These are phyloP conservation scores for Tuber aestivum DNA, from an alignment of 495 filamentous ascomycete species.

Conservation along the genomic window DNA sequence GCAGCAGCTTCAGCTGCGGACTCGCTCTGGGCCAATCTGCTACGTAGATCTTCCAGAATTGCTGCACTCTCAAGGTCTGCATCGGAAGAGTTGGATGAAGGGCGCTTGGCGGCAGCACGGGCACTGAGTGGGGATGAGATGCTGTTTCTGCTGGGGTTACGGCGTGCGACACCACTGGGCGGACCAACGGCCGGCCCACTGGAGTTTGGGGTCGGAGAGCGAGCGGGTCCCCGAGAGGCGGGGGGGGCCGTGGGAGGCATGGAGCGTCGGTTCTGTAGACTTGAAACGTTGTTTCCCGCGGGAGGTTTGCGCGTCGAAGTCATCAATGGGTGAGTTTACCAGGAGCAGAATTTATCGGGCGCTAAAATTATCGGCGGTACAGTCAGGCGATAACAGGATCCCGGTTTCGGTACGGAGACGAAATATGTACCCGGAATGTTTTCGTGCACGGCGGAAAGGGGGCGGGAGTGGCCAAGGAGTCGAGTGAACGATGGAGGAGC, in stretches of 20 bases:
- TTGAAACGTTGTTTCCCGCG: conserved; percentile 26
- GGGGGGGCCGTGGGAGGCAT: conserved; percentile 31
- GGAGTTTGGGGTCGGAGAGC: conserved; percentile 30
- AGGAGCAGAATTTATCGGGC: neutral
- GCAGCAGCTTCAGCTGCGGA: conserved; percentile 64
- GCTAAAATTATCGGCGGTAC: neutral
- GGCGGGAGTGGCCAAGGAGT: conserved; percentile 3
- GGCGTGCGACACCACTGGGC: conserved; percentile 16
- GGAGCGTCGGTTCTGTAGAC: conserved; percentile 36
- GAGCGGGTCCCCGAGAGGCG: conserved; percentile 20
- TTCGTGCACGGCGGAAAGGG: conserved; percentile 20
- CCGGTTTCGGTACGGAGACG: neutral
- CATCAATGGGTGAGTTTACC: conserved; percentile 10
- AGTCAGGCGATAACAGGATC: neutral
- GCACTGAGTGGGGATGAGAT: conserved; percentile 38
- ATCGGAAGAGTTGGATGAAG: conserved; percentile 29
- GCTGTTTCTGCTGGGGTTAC: conserved; percentile 31
- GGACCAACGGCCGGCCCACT: neutral
- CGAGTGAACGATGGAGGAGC: neutral
- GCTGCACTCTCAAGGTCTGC: conserved; percentile 58
- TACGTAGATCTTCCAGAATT: conserved; percentile 76
- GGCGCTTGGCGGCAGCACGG: conserved; percentile 35
- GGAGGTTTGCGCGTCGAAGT: conserved; percentile 37
- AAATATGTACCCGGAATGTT: neutral
- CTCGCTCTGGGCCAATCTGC: conserved; percentile 73